Evolutionary conservation across 371 early-diverging fungal genomes (phyloP).

Genomic region (Rhizopus microsporus): DNA sequence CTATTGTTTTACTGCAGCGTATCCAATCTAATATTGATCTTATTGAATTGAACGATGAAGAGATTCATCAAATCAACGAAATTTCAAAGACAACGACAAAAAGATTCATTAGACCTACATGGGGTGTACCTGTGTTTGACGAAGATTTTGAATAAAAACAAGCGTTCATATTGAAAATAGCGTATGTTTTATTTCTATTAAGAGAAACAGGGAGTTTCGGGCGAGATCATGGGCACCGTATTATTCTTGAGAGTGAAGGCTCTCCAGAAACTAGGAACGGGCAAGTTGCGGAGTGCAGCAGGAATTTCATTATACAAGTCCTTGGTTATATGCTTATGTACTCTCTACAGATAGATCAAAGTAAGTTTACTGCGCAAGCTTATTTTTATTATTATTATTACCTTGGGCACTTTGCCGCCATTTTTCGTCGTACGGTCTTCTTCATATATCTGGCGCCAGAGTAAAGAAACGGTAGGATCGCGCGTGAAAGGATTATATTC

Average conservation of each 20-base stretch:
- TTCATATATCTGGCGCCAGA: constrained; percentile 39
- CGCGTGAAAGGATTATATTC: constrained; percentile 7
- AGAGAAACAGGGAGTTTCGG: constrained; percentile 18
- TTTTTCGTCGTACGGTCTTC: constrained; percentile 17
- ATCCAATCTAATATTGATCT: constrained; percentile 44
- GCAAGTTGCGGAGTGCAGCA: constrained; percentile 33
- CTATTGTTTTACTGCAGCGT: constrained; percentile 26
- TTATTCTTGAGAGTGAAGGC: constrained; percentile 39
- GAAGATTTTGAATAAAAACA: constrained; percentile 27
- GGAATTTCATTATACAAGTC: constrained; percentile 33
- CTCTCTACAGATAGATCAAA: constrained; percentile 17
- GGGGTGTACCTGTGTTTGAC: constrained; percentile 48
- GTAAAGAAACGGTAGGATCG: constrained; percentile 23
- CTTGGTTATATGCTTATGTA: constrained; percentile 15
- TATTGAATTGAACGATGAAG: constrained; percentile 41
- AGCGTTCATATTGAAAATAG: too few relatives aligned
- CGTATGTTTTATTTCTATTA: not conserved
- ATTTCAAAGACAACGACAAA: constrained; percentile 37
- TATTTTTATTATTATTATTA: constrained; percentile 8
- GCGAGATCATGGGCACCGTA: constrained; percentile 36
- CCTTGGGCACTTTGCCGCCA: constrained; percentile 37
- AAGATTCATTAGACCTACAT: constrained; percentile 36
- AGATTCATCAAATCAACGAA: constrained; percentile 40
- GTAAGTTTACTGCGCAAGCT: not conserved
- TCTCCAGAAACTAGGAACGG: constrained; percentile 40